phyloP scores from a whole-genome alignment of 148 eudicot genomes.

The Beta vulgaris region DNA sequence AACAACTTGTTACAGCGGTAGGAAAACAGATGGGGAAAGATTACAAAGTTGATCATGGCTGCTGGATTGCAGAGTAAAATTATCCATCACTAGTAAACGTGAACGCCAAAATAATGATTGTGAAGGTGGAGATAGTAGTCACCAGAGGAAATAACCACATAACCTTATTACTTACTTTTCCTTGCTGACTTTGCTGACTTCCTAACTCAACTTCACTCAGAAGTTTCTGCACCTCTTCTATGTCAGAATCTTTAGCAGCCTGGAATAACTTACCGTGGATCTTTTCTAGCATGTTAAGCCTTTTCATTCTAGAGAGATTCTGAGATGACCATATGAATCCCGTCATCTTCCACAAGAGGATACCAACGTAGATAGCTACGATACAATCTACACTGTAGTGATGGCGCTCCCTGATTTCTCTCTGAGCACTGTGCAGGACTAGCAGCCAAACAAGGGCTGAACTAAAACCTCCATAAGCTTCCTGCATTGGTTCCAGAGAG shows the following conservation, averaged over 20 bases:
- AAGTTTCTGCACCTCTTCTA: slow-evolving; percentile 71
- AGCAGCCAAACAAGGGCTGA: slow-evolving; percentile 81
- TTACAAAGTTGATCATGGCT: neutral
- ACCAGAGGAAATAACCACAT: slow-evolving; percentile 72
- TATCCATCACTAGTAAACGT: slow-evolving; percentile 66
- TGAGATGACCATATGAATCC: slow-evolving; percentile 71
- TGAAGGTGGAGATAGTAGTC: slow-evolving; percentile 58
- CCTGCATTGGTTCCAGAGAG: slow-evolving; percentile 44
- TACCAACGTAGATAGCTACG: slow-evolving; percentile 86
- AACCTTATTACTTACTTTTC: slow-evolving; percentile 30
- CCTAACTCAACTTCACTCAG: slow-evolving; percentile 61
- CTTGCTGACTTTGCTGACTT: slow-evolving; percentile 32
- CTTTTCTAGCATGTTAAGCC: slow-evolving; percentile 62
- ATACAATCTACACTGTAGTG: slow-evolving; percentile 84
- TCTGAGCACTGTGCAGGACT: slow-evolving; percentile 84
- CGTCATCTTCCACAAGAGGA: slow-evolving; percentile 89
- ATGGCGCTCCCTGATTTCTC: slow-evolving; percentile 92
- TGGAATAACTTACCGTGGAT: slow-evolving; percentile 58
- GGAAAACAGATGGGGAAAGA: neutral
- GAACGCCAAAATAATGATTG: slow-evolving; percentile 73
- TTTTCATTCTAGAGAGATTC: slow-evolving; percentile 36
- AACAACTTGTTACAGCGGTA: neutral
- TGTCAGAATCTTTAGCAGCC: slow-evolving; percentile 91
- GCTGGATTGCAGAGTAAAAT: slow-evolving; percentile 16
- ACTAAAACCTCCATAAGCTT: slow-evolving; percentile 94